Base-by-base conservation (phyloP, 2,329 filamentous ascomycete species). In the Claviceps capensis region DNA sequence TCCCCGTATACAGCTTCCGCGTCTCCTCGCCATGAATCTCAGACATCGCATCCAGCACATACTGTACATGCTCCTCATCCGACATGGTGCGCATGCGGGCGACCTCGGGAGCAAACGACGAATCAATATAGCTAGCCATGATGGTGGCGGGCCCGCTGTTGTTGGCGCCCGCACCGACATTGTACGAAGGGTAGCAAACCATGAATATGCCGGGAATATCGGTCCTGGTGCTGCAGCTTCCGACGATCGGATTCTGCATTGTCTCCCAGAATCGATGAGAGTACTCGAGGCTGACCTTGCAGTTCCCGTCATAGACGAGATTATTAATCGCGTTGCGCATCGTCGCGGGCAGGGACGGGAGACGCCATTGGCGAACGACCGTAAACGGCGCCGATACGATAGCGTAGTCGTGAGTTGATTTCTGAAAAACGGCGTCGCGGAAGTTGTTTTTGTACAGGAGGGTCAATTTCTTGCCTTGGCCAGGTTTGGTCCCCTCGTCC, bases 171-270 rank as follows among this genome's bases (percentile, higher is more conserved):
- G 38, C 7, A 9, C 73, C 73, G 62, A 86, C 69, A 55, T 79
- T 71, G 68, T 85, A 85, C 5, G 76, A 75, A 0, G 83, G 83
- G 63, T 85, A 86, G 71, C 81, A 85, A 55, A 84, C 72, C 46
- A 65, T 72, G 23, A 79, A 78, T 51, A 85, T 73, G 26, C 78
- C 77, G 0, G 79, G 72, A 51, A 84, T 82, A 56, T 84, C 76
- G 1, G 72, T 75, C 0, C 57, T 56, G 3, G 72, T 72, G 46
- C 75, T 77, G 60, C 82, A 86, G 6, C 81, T 79, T 13, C 84
- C 83, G 54, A 77, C 71, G 62, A 87, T 86, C 5, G 74, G 73
- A 47, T 69, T 69, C 34, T 67, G 62, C 48, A 66, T 66, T 53
- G 73, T 69, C 59, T 78, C 75, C 76, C 75, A 79, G 68, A 78